Evolutionary conservation across 1,284 basidiomycete genomes (phyloP), one percentile per base, ranked within the genome.

Genomic region (Porodaedalea pini): DNA sequence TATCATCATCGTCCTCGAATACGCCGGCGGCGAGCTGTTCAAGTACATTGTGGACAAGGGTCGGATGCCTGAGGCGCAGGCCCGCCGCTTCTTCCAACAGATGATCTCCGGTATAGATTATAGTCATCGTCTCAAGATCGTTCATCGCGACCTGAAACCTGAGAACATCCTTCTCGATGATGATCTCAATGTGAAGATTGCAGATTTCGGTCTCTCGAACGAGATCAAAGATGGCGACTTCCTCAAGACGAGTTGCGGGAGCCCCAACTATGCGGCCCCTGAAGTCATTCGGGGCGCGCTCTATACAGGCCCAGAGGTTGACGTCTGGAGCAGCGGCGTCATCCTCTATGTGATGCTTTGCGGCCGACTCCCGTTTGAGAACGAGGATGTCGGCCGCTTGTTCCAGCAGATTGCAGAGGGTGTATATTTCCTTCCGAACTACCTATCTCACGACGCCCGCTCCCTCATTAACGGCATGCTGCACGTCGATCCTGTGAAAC

Each of bases 351-450:
- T 97, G 51, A 92, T 98, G 85, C 80, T 98, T 4, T 94, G 90
- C 67, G 94, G 94, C 10, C 78, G 90, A 51, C 78, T 97, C 40
- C 94, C 94, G 0, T 97, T 98, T 69, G 94, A 97, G 74, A 94
- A 97, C 71, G 92, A 96, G 54, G 91, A 96, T 68, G 92, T 97
- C 45, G 92, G 93, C 54, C 81, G 83, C 0, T 73, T 98, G 27
- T 97, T 97, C 76, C 87, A 89, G 62, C 96, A 96, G 76, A 97
- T 97, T 66, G 90, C 88, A 93, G 92, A 91, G 74, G 93, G 94
- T 15, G 81, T 80, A 45, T 97, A 91, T 72, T 85, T 90, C 65
- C 83, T 92, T 62, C 94, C 94, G 1, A 77, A 78, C 37, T 83
- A 88, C 68, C 79, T 97, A 3, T 88, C 90, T 0, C 71, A 78